Conservation (phyloP, 495 filamentous ascomycete species). For the Annulohypoxylon maeteangense region DNA sequence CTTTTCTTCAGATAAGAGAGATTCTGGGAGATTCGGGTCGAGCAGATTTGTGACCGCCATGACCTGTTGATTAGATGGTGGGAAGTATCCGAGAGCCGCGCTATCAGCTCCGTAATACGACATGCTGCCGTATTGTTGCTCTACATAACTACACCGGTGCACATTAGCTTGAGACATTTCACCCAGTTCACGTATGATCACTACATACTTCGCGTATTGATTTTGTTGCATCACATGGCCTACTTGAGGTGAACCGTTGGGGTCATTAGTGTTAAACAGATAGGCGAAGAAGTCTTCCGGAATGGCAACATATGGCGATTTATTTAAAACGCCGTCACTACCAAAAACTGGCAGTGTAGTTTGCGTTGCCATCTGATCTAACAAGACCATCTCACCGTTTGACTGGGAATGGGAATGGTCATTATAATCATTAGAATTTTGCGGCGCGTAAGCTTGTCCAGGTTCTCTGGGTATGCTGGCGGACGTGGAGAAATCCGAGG, state of each 20-base stretch:
- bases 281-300: constrained; percentile 93
- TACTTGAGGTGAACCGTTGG: constrained; percentile 55
- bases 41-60: constrained; percentile 93
- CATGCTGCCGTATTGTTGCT: constrained; percentile 58
- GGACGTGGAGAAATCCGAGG: constrained; percentile 60
- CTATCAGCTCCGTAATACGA: constrained; percentile 61
- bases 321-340: constrained; percentile 76
- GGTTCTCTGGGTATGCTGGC: constrained; percentile 38
- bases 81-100: constrained; percentile 63
- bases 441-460: constrained; percentile 51
- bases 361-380: constrained; percentile 73
- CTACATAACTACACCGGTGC: constrained; percentile 55
- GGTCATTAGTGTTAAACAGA: constrained; percentile 77
- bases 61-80: constrained; percentile 63
- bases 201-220: constrained; percentile 59
- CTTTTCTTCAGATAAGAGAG: constrained; percentile 87
- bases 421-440: constrained; percentile 55
- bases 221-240: constrained; percentile 59
- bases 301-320: constrained; percentile 85
- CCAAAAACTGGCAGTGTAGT: constrained; percentile 87
- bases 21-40: constrained; percentile 82
- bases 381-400: constrained; percentile 62
- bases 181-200: not conserved
- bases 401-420: constrained; percentile 59
- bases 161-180: constrained; percentile 39